Evolutionary conservation across 2,329 filamentous ascomycete genomes (phyloP).

Genomic region (Cladosporium cucumerinum): DNA sequence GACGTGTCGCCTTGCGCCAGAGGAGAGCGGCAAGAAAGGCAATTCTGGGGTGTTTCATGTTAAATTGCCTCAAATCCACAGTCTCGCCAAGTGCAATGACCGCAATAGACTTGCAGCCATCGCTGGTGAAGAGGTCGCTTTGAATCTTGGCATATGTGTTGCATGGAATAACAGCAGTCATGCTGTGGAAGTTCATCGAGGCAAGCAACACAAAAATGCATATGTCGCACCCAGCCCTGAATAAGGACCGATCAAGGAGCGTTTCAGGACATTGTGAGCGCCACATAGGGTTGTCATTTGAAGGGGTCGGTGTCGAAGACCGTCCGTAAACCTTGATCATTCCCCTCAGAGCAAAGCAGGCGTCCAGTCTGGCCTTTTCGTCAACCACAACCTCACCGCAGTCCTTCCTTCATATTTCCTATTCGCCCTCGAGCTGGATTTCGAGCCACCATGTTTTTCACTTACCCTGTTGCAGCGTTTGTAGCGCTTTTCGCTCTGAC

Average conservation of each 20-base stretch:
- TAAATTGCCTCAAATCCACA: background rate
- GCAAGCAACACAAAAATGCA: background rate
- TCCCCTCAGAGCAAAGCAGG: background rate
- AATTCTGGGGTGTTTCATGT: background rate
- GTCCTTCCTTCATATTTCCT: conserved; percentile 7
- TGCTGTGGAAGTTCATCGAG: background rate
- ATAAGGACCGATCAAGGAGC: background rate
- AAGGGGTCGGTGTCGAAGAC: background rate
- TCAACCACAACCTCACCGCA: background rate
- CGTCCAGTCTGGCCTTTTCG: background rate
- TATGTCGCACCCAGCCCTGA: background rate
- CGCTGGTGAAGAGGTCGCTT: background rate
- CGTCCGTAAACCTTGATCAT: background rate
- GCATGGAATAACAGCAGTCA: background rate
- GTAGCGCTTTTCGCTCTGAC: conserved; percentile 27
- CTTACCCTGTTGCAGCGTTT: conserved; percentile 16
- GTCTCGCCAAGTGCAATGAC: background rate
- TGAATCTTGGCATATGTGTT: background rate
- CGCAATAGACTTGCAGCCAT: background rate
- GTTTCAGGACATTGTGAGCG: background rate
- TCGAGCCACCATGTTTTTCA: conserved; percentile 13
- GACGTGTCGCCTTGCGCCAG: background rate
- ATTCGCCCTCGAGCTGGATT: background rate
- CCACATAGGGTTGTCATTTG: background rate
- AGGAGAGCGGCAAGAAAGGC: background rate